Evolutionary conservation across 352 stramenopile genomes (phyloP).

Genomic region (Globisporangium abappressorium): DNA sequence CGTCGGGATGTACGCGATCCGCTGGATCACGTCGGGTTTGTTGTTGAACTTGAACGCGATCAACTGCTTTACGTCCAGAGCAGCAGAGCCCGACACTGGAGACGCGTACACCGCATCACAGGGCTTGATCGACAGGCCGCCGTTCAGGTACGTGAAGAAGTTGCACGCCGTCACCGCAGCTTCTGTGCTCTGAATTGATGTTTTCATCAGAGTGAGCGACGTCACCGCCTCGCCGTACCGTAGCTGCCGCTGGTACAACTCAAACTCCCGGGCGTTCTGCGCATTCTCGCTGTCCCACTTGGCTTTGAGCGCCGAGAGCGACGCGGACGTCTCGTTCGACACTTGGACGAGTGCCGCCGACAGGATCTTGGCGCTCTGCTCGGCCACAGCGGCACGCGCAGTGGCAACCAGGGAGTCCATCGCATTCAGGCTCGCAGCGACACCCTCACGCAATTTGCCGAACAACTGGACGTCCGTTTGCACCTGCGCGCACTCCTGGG

Average conservation of each 20-base stretch:
- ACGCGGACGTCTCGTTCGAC: constrained; percentile 1
- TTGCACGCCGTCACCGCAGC: not conserved
- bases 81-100: not conserved
- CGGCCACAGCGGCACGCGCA: not conserved
- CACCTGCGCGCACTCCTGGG: not conserved
- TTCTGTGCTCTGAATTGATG: not conserved
- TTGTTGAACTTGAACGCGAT: constrained; percentile 7
- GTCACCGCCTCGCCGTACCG: not conserved
- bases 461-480: constrained; percentile 1
- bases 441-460: not conserved
- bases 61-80: constrained; percentile 1
- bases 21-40: constrained; percentile 1
- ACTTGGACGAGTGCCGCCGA: not conserved
- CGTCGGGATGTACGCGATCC: constrained; percentile 5
- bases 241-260: not conserved
- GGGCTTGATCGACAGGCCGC: not conserved
- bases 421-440: not conserved
- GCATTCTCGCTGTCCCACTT: constrained; percentile 1
- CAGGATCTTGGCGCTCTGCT: constrained; percentile 7
- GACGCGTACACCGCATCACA: not conserved
- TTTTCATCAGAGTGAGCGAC: not conserved
- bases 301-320: not conserved
- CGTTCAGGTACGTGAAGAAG: constrained; percentile 4
- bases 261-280: not conserved
- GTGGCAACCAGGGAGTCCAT: constrained; percentile 1